Evolutionary conservation across 805 yeast species (phyloP), one percentile per base, ranked within the genome.

Genomic region (Nematodospora valgi): DNA sequence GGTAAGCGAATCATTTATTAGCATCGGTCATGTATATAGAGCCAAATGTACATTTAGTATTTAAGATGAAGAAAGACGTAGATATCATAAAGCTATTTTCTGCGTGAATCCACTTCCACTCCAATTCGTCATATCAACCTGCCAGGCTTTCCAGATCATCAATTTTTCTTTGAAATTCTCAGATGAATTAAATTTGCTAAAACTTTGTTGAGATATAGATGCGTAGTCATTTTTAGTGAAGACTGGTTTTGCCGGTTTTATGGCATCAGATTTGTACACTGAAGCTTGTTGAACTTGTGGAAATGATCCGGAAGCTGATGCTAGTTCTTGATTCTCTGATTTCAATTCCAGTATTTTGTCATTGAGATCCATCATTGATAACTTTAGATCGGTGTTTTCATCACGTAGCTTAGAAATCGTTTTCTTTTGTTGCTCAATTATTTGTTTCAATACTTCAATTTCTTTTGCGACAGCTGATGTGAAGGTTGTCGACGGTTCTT

Each of bases 101-200:
- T 58, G 56, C n/a, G 54, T 46, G 23, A 72, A 62, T 1, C 86
- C 87, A 12, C 76, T 66, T 34, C 80, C 74, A 51, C 82, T 72
- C 97, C 97, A 89, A 10, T 55, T 48, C 17, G 86, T 72, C 94
- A 89, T 85, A 51, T 89, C 96, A 3, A 87, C 73, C 51, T 82
- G 86, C 88, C 89, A 89, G 32, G 76, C 79, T 45, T 78, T 80
- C 94, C 94, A 89, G 45, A 76, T 78, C 52, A 70, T 66, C 45
- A 89, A 59, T 29, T 73, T 68, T 36, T 78, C 80, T 43, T 72
- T 66, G 44, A 76, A 69, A 15, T 34, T 28, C 47, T 77, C 79
- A 5, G 77, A 73, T 13, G 41, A 37, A 10, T 44, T 37, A 8
- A 41, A 35, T 11, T 35, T 32, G 12, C 38, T 39, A 25, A 48